Percentiles rank a stretch among this genome's conserved stretches.
phyloP scores from a whole-genome alignment of 345 rosid species.

The Cardamine occulta region DNA sequence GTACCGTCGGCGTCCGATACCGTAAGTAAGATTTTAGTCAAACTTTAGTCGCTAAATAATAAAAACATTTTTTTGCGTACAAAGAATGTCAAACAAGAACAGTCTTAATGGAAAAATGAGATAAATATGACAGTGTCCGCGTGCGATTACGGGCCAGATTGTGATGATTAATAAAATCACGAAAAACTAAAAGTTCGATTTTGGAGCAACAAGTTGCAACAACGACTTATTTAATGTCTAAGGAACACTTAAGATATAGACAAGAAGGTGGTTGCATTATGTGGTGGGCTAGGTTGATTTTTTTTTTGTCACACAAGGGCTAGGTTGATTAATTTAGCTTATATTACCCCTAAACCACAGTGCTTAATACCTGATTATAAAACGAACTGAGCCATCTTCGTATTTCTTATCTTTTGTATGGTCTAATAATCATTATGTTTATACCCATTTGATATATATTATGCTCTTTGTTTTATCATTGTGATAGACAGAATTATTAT shows the following conservation, averaged over 20 bases:
- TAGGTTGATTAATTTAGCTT: conserved; percentile 20
- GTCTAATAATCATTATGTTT: background rate
- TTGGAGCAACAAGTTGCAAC: conserved; percentile 34
- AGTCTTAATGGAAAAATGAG: background rate
- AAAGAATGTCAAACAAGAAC: background rate
- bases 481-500: background rate
- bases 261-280: conserved; percentile 14
- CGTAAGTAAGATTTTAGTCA: background rate
- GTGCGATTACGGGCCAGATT: conserved; percentile 24
- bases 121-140: background rate
- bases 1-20: too few relatives aligned
- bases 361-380: conserved; percentile 27
- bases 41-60: background rate
- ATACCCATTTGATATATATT: conserved; percentile 1
- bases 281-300: conserved; percentile 30
- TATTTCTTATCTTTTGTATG: background rate
- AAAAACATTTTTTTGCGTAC: background rate
- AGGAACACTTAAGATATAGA: conserved; percentile 6
- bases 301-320: background rate
- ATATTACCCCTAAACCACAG: conserved; percentile 17
- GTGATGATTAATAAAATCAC: conserved; percentile 20
- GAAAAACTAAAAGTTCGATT: conserved; percentile 1
- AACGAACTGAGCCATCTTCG: conserved; percentile 12
- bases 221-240: conserved; percentile 7
- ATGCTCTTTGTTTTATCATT: background rate